Evolutionary conservation across 768 basidiomycete species (phyloP).

Genomic region (Dentipellis fragilis): DNA sequence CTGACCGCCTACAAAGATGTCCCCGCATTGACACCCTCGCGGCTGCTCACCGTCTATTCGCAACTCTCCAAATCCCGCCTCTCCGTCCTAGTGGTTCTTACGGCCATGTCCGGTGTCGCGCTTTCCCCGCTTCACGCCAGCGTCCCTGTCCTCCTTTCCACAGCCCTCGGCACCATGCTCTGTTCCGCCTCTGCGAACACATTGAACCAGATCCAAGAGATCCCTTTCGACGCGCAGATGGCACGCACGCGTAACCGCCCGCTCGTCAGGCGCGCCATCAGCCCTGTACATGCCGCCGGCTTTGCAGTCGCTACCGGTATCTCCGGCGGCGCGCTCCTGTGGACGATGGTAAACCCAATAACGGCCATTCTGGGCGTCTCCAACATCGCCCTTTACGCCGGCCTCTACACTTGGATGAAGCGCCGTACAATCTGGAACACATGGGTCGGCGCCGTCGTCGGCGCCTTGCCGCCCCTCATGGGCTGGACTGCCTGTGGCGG

Average conservation of each 20-base stretch:
- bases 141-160: conserved; percentile 74
- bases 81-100: conserved; percentile 75
- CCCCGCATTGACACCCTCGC: conserved; percentile 34
- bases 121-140: conserved; percentile 82
- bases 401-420: conserved; percentile 88
- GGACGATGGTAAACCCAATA: conserved; percentile 74
- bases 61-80: conserved; percentile 83
- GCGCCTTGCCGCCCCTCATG: conserved; percentile 90
- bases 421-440: conserved; percentile 76
- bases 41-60: conserved; percentile 56
- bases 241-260: conserved; percentile 81
- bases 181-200: conserved; percentile 92
- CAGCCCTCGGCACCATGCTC: conserved; percentile 81
- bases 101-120: conserved; percentile 87
- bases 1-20: conserved; percentile 14
- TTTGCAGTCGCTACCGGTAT: conserved; percentile 75
- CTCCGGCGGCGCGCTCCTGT: conserved; percentile 69
- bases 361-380: conserved; percentile 75
- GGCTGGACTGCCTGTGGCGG: conserved; percentile 97
- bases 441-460: conserved; percentile 91
- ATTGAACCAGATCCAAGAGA: conserved; percentile 89
- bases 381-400: conserved; percentile 87
- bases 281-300: conserved; percentile 70
- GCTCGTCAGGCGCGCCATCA: conserved; percentile 76
- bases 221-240: conserved; percentile 97